phyloP scores from a whole-genome alignment of 2,329 filamentous ascomycete genomes.

The Botrytis squamosa region DNA sequence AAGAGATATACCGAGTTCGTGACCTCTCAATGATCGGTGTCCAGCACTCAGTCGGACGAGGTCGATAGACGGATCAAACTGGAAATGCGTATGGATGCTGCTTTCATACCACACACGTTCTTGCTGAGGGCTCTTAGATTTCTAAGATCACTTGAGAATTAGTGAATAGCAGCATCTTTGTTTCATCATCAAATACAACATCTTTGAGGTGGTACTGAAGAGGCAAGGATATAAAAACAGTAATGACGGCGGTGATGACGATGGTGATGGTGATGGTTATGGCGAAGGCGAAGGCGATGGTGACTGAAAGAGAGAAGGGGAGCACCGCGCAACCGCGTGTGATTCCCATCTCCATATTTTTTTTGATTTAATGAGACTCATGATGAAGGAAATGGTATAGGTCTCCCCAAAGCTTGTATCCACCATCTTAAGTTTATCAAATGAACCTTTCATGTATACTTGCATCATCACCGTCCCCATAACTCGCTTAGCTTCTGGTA shows the following conservation, averaged over 20 bases:
- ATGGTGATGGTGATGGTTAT: neutral
- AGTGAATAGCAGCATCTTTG: neutral
- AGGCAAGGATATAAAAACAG: neutral
- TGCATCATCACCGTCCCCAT: neutral
- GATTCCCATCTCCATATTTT: neutral
- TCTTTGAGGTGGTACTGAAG: neutral
- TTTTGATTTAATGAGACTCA: neutral
- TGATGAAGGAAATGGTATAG: neutral
- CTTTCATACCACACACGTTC: neutral
- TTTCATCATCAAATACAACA: neutral
- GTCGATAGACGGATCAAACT: neutral
- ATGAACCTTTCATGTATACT: neutral
- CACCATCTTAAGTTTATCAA: neutral
- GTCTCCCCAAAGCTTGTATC: neutral
- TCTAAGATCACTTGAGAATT: neutral
- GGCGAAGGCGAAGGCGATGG: neutral
- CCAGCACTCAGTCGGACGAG: neutral
- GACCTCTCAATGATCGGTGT: neutral
- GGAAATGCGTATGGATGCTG: neutral
- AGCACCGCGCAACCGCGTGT: neutral
- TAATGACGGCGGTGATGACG: neutral
- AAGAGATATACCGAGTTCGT: neutral
- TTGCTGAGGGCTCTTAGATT: neutral
- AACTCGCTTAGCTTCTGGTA: neutral
- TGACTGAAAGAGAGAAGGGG: neutral